Percentiles rank a stretch among this genome's conserved stretches.
Evolutionary conservation across 345 rosid genomes (phyloP).

Genomic region (Carallia brachiata): DNA sequence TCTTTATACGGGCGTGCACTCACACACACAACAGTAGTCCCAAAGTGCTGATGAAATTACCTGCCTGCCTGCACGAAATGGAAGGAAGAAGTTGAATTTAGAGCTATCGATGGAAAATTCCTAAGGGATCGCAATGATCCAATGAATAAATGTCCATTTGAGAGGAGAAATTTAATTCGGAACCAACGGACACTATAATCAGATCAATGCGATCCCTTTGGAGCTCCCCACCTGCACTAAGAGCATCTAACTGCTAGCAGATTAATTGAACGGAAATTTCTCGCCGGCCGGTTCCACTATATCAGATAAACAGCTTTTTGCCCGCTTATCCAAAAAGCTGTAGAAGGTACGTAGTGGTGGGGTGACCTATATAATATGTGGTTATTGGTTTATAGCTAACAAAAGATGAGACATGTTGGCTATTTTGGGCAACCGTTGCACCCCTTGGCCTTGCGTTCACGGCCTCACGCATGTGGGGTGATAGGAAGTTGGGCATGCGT

Average conservation of each 20-base stretch:
- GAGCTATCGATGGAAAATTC: conserved; percentile 50
- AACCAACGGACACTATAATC: conserved; percentile 1
- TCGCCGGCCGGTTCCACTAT: not conserved
- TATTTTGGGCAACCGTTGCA: conserved; percentile 3
- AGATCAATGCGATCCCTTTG: conserved; percentile 86
- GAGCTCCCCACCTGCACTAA: conserved; percentile 56
- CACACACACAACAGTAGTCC: no score
- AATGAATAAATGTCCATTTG: conserved; percentile 12
- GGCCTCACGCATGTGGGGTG: conserved; percentile 14
- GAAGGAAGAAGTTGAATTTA: conserved; percentile 3
- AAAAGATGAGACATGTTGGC: not conserved
- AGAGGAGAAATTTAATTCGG: not conserved
- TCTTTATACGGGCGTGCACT: no score
- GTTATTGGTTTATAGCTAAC: conserved; percentile 16
- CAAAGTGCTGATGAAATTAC: conserved; percentile 7
- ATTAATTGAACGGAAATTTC: not conserved
- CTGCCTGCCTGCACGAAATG: not conserved
- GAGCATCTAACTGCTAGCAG: not conserved
- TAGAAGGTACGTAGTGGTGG: not conserved
- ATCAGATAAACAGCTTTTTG: not conserved
- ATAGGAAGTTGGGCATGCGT: conserved; percentile 15
- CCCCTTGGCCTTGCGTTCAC: conserved; percentile 10
- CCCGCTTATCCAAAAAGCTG: not conserved
- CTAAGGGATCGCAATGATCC: conserved; percentile 70
- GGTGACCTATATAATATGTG: no score